Conservation (phyloP, 148 eudicot species). For the Camellia sinensis region DNA sequence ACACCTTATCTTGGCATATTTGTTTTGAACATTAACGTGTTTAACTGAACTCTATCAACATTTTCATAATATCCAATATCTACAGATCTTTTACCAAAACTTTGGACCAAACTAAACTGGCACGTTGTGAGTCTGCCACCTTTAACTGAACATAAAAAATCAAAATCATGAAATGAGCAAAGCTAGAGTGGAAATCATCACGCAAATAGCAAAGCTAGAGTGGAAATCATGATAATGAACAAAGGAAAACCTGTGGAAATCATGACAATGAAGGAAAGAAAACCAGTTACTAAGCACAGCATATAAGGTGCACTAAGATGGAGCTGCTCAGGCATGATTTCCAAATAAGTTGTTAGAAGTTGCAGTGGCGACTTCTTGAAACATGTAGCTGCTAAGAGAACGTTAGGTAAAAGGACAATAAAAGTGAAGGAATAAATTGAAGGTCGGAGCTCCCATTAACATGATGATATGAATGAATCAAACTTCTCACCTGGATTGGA, state of each 20-base stretch:
- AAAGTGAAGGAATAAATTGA: not conserved
- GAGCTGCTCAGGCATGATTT: conserved; percentile 44
- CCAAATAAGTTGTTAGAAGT: conserved; percentile 33
- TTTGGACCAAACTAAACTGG: no score
- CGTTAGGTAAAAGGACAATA: not conserved
- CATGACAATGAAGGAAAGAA: no score
- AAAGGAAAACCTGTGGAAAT: not conserved
- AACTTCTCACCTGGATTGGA: conserved; percentile 67
- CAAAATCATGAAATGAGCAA: no score
- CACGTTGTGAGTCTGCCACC: no score
- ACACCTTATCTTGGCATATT: not conserved
- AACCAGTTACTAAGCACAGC: conserved; percentile 47
- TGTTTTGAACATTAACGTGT: not conserved
- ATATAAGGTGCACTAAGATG: conserved; percentile 31
- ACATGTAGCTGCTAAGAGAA: conserved; percentile 59
- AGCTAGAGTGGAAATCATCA: no score
- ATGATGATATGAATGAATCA: not conserved
- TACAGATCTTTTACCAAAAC: no score
- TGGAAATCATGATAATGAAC: not conserved
- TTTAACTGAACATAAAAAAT: no score
- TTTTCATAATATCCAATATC: no score
- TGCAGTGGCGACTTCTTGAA: conserved; percentile 54
- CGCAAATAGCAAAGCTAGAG: not conserved
- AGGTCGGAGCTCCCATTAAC: not conserved
- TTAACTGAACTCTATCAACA: no score